Conservation (phyloP, 345 rosid species). For the Punica granatum region DNA sequence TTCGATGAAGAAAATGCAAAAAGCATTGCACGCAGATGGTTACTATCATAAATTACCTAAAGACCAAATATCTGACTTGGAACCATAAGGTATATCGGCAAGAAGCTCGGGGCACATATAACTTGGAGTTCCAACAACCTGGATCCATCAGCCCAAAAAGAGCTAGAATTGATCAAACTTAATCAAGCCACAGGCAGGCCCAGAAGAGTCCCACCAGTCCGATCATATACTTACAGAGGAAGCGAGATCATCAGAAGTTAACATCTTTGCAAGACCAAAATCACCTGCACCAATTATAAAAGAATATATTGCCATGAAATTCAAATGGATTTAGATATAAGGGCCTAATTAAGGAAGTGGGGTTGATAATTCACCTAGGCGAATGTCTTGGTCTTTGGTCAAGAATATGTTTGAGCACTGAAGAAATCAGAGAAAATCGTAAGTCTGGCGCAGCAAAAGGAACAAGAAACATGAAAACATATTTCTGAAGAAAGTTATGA, state of each 20-base stretch:
- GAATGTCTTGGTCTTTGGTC: constrained; percentile 85
- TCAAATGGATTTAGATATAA: neutral
- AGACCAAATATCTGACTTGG: constrained; percentile 99
- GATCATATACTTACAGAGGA: constrained; percentile 62
- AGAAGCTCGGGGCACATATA: constrained; percentile 99
- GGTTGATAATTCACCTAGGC: constrained; percentile 51
- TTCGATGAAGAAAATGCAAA: neutral
- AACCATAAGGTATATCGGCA: constrained; percentile 95
- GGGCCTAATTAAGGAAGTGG: neutral
- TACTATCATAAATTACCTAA: constrained; percentile 40
- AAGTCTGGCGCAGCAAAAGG: constrained; percentile 4
- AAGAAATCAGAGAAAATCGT: constrained; percentile 22
- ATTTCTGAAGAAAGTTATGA: neutral
- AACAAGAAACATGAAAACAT: neutral
- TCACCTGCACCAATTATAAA: constrained; percentile 52
- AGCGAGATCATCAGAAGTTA: constrained; percentile 87
- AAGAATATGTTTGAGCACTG: constrained; percentile 95
- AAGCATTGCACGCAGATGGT: constrained; percentile 4
- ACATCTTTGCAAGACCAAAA: constrained; percentile 95
- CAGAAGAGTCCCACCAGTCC: neutral
- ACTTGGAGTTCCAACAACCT: constrained; percentile 99
- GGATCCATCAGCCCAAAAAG: constrained; percentile 6
- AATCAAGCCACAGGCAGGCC: neutral
- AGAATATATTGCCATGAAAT: neutral
- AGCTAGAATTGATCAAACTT: neutral